A percentile compares a stretch with the other conserved stretches of the same genome.
phyloP scores from a whole-genome alignment of 1,284 basidiomycete species.

The Ustanciosporium gigantosporum region DNA sequence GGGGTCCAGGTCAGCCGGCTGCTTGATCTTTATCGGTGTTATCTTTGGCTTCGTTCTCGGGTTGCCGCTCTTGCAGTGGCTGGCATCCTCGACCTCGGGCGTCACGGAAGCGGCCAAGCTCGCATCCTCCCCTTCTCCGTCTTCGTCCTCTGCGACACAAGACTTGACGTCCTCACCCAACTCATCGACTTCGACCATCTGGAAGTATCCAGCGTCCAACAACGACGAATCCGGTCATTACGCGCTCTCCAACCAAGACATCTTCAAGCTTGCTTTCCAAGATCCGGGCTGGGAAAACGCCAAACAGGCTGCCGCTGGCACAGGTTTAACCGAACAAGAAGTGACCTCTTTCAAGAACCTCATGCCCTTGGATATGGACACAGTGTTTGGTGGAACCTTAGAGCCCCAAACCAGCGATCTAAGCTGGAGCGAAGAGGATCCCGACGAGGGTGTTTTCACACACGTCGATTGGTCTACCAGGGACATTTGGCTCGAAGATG shows the following conservation, averaged over 20 bases:
- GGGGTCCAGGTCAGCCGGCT: slow-evolving; percentile 3
- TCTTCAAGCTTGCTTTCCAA: slow-evolving; percentile 32
- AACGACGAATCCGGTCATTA: slow-evolving; percentile 28
- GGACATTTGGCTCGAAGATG: slow-evolving; percentile 51
- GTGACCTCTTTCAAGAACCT: slow-evolving; percentile 26
- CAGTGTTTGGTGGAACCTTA: slow-evolving; percentile 41
- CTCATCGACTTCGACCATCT: slow-evolving; percentile 1
- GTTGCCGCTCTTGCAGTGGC: slow-evolving; percentile 35
- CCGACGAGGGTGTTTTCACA: slow-evolving; percentile 53
- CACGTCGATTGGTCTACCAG: slow-evolving; percentile 34
- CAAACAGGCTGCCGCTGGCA: slow-evolving; percentile 13
- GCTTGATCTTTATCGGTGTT: slow-evolving; percentile 26
- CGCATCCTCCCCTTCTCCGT: neutral
- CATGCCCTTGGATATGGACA: slow-evolving; percentile 44
- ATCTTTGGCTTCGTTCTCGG: slow-evolving; percentile 23
- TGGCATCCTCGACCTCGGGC: slow-evolving; percentile 16
- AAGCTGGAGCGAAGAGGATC: slow-evolving; percentile 38
- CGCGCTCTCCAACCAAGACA: slow-evolving; percentile 14
- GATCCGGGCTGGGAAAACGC: slow-evolving; percentile 29
- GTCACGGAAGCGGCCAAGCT: too few relatives aligned
- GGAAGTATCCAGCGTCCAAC: slow-evolving; percentile 22
- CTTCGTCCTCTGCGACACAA: neutral
- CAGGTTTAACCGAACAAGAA: slow-evolving; percentile 7
- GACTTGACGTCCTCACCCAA: neutral
- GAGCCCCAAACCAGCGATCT: slow-evolving; percentile 24